Conservation (phyloP, 2,329 filamentous ascomycete species). For the Ophiostoma quercus region DNA sequence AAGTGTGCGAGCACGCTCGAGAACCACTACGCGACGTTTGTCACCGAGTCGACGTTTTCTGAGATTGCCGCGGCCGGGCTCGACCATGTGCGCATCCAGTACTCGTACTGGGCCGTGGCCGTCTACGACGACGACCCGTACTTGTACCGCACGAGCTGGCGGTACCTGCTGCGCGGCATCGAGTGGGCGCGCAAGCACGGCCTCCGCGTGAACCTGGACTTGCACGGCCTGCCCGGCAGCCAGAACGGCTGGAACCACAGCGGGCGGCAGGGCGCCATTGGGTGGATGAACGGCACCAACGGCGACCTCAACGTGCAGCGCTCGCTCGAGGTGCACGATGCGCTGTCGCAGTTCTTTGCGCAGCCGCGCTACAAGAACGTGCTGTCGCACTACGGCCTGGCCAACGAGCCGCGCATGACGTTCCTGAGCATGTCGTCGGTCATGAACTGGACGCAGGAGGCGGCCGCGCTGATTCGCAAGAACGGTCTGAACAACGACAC, state of each 20-base stretch:
- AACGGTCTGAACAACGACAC: constrained; percentile 66
- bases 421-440: constrained; percentile 62
- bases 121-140: constrained; percentile 85
- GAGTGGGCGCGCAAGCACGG: constrained; percentile 93
- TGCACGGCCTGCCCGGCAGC: constrained; percentile 85
- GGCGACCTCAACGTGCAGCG: constrained; percentile 73
- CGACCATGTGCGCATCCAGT: constrained; percentile 95
- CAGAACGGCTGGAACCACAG: constrained; percentile 99
- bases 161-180: constrained; percentile 86
- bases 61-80: constrained; percentile 83
- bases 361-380: constrained; percentile 91
- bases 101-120: constrained; percentile 88
- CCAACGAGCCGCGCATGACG: constrained; percentile 90
- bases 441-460: constrained; percentile 71
- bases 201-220: constrained; percentile 83
- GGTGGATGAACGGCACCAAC: constrained; percentile 88
- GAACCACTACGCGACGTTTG: constrained; percentile 83
- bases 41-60: constrained; percentile 75
- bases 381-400: constrained; percentile 86
- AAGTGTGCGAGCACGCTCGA: constrained; percentile 67
- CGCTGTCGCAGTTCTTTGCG: constrained; percentile 84
- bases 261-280: constrained; percentile 71
- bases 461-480: constrained; percentile 64
- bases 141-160: constrained; percentile 79
- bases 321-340: constrained; percentile 79